Base-by-base conservation (phyloP, 257 asterid genomes). In the Anisodus acutangulus region DNA sequence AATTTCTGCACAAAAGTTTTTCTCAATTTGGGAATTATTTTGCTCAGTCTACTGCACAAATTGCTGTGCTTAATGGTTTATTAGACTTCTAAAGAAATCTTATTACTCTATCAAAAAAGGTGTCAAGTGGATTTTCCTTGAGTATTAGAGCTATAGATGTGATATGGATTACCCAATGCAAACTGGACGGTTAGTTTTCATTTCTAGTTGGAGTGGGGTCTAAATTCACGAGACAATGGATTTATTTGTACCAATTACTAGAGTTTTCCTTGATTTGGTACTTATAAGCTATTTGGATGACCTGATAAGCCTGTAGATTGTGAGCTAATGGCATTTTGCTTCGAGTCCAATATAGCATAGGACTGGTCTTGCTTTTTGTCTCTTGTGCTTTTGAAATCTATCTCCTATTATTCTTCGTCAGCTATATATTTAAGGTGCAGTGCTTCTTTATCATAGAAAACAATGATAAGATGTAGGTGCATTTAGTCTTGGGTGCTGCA, bases 381-480 rank as follows among this genome's bases (percentile, higher is more conserved):
- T 62, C 6, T 62, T 19, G 37, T 62, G 37, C 15, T 19, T 62
- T 62, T 62, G 68, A 19, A 62, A 62, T 62, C 68, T 19, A 4
- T 62, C 68, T 62, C 68, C 37, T 62, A 3, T 37, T 19, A 62
- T 62, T 62, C 68, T 8, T 22, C 31, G 13, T 62, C 5, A 62
- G 19, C 37, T 19, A 10, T 19, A 10, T 19, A 8, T 60, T 19
- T 62, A 19, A 8, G 37, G n/a, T 62, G 37, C 68, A 62, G 13
- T 62, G 15, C 31, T 9, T 62, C 15, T 26, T 3, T 62, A 63
- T 63, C 37, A 9, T 63, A 11, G 39, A 22, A 22, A 63, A 63
- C 35, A 63, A 63, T 63, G 69, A 31, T 63, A 22, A 70, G 79
- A 70, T 10, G 15, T 70, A 70, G 57, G 79, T 43, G 16, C 57